Evolutionary conservation across 495 filamentous ascomycete species (phyloP).

Genomic region (Neurospora tetraspora): DNA sequence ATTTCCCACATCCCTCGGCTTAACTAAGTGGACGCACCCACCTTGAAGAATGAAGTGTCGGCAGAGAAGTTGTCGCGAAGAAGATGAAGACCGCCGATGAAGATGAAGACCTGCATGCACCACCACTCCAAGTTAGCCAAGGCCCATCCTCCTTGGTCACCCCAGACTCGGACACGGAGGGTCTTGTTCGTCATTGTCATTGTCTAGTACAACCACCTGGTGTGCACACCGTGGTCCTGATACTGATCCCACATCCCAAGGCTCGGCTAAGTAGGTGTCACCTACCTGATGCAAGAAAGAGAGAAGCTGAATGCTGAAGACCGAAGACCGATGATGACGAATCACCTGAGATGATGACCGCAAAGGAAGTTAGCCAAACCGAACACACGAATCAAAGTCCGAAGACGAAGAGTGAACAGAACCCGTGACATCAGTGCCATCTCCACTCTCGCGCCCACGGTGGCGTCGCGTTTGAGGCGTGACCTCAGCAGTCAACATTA

Average conservation of each 20-base stretch:
- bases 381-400: not conserved
- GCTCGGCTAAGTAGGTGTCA: not conserved
- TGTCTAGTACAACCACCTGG: not conserved
- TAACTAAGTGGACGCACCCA: not conserved
- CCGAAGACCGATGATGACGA: not conserved
- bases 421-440: not conserved
- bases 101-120: not conserved
- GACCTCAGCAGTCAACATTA: not conserved
- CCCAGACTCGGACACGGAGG: not conserved
- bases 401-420: not conserved
- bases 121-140: not conserved
- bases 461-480: not conserved
- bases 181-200: not conserved
- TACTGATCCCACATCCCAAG: not conserved
- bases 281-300: not conserved
- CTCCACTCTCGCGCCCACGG: not conserved
- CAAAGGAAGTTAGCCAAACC: not conserved
- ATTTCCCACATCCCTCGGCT: too few species aligned
- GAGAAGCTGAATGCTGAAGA: not conserved
- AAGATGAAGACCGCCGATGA: not conserved
- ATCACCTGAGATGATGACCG: too few species aligned
- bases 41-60: not conserved
- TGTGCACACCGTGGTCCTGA: not conserved
- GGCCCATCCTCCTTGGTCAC: not conserved
- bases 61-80: not conserved